Conservation (phyloP, 768 basidiomycete genomes). For the Termitomyces sp. region DNA sequence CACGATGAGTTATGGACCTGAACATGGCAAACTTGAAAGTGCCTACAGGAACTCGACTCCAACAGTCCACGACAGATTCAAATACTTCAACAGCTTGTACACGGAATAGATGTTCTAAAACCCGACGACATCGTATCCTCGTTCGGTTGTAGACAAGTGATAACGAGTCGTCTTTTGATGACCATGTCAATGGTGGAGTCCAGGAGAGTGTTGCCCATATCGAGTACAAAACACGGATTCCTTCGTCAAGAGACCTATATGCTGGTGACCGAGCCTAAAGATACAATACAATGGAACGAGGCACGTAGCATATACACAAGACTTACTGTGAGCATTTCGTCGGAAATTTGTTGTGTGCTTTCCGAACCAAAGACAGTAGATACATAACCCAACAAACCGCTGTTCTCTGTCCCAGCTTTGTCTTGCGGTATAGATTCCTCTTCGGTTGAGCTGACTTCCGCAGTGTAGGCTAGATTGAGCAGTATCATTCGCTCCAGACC, state of each 20-base stretch:
- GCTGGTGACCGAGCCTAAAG: constrained; percentile 68
- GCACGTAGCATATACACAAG: neutral
- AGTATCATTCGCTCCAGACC: constrained; percentile 79
- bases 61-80: constrained; percentile 79
- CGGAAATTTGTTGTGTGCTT: constrained; percentile 35
- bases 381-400: constrained; percentile 83
- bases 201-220: constrained; percentile 66
- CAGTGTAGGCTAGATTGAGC: constrained; percentile 60
- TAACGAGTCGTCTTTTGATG: constrained; percentile 65
- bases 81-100: constrained; percentile 77
- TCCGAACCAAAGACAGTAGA: constrained; percentile 89
- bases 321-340: constrained; percentile 60
- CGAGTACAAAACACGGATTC: constrained; percentile 71
- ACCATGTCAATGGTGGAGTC: constrained; percentile 39
- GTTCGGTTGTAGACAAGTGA: constrained; percentile 65
- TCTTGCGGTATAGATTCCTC: constrained; percentile 54
- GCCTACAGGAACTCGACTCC: constrained; percentile 60
- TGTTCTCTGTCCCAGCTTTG: constrained; percentile 48
- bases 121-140: constrained; percentile 67
- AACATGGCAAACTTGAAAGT: neutral
- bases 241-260: constrained; percentile 75
- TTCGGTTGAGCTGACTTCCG: constrained; percentile 46
- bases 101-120: constrained; percentile 83
- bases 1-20: constrained; percentile 2
- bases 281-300: constrained; percentile 2